Evolutionary conservation across 2,329 filamentous ascomycete species (phyloP).

Genomic region (Penicillium olsonii): DNA sequence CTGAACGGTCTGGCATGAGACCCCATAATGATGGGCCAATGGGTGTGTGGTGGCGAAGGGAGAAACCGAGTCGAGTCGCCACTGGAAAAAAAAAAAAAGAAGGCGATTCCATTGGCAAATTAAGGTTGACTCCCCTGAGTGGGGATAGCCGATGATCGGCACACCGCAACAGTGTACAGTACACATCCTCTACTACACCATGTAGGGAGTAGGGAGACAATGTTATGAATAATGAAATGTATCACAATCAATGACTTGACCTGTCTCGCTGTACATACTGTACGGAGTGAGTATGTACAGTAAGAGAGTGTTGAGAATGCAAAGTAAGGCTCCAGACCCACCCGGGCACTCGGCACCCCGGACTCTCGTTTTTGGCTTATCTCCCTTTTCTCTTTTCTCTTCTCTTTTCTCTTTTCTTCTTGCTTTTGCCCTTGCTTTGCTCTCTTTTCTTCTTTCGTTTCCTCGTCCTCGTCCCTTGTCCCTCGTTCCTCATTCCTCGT

Average conservation of each 20-base stretch:
- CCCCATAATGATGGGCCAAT: not conserved
- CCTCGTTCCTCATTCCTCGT: conserved; percentile 6
- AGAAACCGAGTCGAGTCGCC: conserved; percentile 11
- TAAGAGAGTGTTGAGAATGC: too few species aligned
- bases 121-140: conserved; percentile 17
- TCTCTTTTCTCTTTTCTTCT: too few species aligned
- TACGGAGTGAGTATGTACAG: too few species aligned
- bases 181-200: too few species aligned
- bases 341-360: conserved; percentile 19
- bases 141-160: conserved; percentile 11
- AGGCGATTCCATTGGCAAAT: conserved; percentile 1
- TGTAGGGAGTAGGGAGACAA: too few species aligned
- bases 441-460: conserved; percentile 10
- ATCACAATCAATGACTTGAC: too few species aligned
- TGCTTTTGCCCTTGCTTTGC: conserved; percentile 7
- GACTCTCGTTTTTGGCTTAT: conserved; percentile 16
- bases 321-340: not conserved
- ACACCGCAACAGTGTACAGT: conserved; percentile 16
- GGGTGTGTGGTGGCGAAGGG: conserved; percentile 1
- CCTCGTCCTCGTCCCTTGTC: not conserved
- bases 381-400: conserved; percentile 2
- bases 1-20: not conserved
- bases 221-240: too few species aligned
- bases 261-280: too few species aligned
- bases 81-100: conserved; percentile 3